These are phyloP conservation scores for Noccaea caerulescens DNA, from an alignment of 345 rosid genomes.

Conservation along the genomic window DNA sequence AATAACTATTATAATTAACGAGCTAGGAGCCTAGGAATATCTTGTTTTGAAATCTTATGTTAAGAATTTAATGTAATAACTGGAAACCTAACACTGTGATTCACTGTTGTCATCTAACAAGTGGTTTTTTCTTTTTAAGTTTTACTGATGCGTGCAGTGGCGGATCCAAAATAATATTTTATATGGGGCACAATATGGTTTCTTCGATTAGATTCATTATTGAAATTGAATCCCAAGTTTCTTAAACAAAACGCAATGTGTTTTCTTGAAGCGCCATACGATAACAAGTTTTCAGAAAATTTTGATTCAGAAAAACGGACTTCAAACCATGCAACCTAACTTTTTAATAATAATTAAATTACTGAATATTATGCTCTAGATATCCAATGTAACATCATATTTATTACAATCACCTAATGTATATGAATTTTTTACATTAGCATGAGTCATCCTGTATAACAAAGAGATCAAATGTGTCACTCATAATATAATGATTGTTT, in stretches of 20 bases:
- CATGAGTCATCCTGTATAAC: background rate
- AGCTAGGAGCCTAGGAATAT: background rate
- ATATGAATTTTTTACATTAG: background rate
- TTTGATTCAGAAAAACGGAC: no score
- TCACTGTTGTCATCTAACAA: background rate
- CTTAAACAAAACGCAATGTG: no score
- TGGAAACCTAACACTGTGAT: background rate
- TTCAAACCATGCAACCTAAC: no score
- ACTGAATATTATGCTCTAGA: background rate
- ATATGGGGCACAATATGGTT: no score
- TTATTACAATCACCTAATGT: background rate
- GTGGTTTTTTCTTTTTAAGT: background rate
- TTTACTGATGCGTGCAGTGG: background rate
- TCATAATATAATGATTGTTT: background rate
- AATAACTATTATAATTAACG: background rate
- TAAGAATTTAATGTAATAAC: background rate
- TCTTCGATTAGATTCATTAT: no score
- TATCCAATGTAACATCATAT: background rate
- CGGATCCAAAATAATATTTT: no score
- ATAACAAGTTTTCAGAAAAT: no score
- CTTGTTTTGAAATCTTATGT: background rate
- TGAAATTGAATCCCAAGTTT: no score
- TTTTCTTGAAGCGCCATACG: no score
- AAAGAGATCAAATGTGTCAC: background rate
- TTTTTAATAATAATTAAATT: background rate